Conservation (phyloP, 805 yeast genomes). For the Priceomyces melissophilus region DNA sequence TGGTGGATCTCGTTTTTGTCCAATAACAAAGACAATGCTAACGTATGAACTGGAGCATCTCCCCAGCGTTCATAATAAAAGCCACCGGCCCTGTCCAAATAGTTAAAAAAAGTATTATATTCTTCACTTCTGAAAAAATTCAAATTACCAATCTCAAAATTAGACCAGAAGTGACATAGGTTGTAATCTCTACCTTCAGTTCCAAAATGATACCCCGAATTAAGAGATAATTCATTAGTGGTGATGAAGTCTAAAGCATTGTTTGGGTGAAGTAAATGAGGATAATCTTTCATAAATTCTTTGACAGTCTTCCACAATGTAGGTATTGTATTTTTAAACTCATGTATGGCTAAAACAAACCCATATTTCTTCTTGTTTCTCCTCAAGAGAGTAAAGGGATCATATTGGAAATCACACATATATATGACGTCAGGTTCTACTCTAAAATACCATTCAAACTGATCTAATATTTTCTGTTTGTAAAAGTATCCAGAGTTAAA, state of each 20-base stretch:
- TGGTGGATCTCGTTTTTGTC: slow-evolving; percentile 39
- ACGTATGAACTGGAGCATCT: slow-evolving; percentile 47
- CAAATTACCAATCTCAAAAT: slow-evolving; percentile 55
- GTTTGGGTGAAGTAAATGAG: slow-evolving; percentile 44
- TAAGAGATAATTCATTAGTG: slow-evolving; percentile 34
- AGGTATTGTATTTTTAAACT: slow-evolving; percentile 50
- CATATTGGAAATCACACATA: slow-evolving; percentile 55
- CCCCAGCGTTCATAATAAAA: slow-evolving; percentile 63
- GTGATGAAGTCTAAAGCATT: slow-evolving; percentile 49
- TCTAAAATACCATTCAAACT: slow-evolving; percentile 57
- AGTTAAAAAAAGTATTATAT: slow-evolving; percentile 44
- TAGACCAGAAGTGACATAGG: slow-evolving; percentile 65
- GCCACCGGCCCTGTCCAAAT: slow-evolving; percentile 48
- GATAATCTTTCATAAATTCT: slow-evolving; percentile 41
- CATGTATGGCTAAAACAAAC: slow-evolving; percentile 48
- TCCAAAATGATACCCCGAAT: slow-evolving; percentile 13
- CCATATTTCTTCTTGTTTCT: slow-evolving; percentile 47
- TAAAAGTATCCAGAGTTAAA: slow-evolving; percentile 66
- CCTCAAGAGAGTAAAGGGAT: slow-evolving; percentile 45
- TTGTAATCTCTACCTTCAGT: slow-evolving; percentile 38
- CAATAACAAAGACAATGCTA: slow-evolving; percentile 31
- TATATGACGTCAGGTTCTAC: slow-evolving; percentile 59
- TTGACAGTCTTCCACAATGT: slow-evolving; percentile 50
- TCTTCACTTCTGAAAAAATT: slow-evolving; percentile 47
- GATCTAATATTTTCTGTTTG: slow-evolving; percentile 39